phyloP scores from a whole-genome alignment of 2,329 filamentous ascomycete genomes.

The Cladosporium sp. region DNA sequence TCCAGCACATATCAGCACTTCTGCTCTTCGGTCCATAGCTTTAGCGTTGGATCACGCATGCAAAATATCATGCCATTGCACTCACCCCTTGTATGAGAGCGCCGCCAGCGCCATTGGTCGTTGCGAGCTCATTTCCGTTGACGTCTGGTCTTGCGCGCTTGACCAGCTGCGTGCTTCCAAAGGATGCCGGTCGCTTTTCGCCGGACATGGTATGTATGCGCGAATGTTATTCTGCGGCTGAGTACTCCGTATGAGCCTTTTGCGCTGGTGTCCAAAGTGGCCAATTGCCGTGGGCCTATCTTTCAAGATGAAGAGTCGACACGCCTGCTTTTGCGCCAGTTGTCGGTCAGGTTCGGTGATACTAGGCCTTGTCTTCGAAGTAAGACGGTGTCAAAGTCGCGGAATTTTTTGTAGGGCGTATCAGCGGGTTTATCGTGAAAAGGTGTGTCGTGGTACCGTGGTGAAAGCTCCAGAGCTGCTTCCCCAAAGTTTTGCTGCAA shows the following conservation, averaged over 20 bases:
- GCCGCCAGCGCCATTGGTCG: conserved; percentile 51
- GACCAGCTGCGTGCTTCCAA: conserved; percentile 71
- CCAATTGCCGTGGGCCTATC: no score
- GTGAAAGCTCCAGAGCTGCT: no score
- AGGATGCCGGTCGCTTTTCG: conserved; percentile 83
- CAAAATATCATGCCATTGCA: background rate
- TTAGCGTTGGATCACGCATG: conserved; percentile 14
- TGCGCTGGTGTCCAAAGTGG: no score
- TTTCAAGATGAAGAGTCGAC: no score
- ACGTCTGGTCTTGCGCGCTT: conserved; percentile 77
- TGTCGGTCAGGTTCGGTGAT: no score
- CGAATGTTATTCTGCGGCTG: background rate
- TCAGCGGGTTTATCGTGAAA: no score
- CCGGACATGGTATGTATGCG: conserved; percentile 59
- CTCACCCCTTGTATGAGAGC: conserved; percentile 56
- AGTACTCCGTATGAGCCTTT: background rate
- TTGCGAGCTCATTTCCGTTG: conserved; percentile 49
- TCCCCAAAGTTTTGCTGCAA: no score
- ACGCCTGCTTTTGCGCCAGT: background rate
- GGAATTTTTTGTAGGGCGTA: no score
- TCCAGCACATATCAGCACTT: conserved; percentile 19
- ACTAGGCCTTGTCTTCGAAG: no score
- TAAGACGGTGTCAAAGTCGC: no score
- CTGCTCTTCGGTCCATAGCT: conserved; percentile 16
- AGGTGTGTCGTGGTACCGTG: no score